These are phyloP conservation scores for Xylaria longipes DNA, from an alignment of 495 filamentous ascomycete genomes.

Conservation along the genomic window DNA sequence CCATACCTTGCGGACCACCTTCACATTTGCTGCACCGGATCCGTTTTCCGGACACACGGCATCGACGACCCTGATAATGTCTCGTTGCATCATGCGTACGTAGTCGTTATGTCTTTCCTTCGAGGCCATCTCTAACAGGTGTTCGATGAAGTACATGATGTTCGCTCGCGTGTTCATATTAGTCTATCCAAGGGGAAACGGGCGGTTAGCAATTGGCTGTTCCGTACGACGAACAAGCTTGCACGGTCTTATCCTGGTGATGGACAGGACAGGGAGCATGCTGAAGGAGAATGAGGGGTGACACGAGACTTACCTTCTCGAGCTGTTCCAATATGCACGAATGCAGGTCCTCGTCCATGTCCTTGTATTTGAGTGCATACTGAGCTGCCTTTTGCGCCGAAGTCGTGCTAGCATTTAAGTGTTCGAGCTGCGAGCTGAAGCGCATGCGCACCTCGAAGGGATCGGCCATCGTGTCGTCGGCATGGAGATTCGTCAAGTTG, in stretches of 20 bases:
- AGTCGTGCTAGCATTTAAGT: constrained; percentile 86
- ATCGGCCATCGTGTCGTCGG: constrained; percentile 71
- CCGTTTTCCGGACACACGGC: constrained; percentile 87
- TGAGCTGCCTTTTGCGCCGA: constrained; percentile 91
- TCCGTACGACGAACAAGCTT: neutral
- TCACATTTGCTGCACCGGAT: constrained; percentile 90
- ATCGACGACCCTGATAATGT: constrained; percentile 88
- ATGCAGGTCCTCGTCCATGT: constrained; percentile 95
- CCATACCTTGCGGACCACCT: constrained; percentile 78
- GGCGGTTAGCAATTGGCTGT: neutral
- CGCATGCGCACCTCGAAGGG: constrained; percentile 98
- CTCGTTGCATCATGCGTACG: constrained; percentile 90
- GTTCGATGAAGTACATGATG: constrained; percentile 98
- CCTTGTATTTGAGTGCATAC: constrained; percentile 90
- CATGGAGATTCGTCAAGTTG: constrained; percentile 16
- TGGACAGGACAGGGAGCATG: neutral
- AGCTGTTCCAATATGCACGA: constrained; percentile 96
- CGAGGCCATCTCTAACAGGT: constrained; percentile 85
- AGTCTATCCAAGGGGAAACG: constrained; percentile 56
- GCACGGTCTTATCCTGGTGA: neutral
- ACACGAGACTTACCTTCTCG: constrained; percentile 64
- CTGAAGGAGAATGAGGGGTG: neutral
- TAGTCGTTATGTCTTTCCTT: constrained; percentile 78
- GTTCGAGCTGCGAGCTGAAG: constrained; percentile 86
- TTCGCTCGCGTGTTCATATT: constrained; percentile 97